Evolutionary conservation across 2,329 filamentous ascomycete genomes (phyloP).

Genomic region (Chaetomium olivaceum): DNA sequence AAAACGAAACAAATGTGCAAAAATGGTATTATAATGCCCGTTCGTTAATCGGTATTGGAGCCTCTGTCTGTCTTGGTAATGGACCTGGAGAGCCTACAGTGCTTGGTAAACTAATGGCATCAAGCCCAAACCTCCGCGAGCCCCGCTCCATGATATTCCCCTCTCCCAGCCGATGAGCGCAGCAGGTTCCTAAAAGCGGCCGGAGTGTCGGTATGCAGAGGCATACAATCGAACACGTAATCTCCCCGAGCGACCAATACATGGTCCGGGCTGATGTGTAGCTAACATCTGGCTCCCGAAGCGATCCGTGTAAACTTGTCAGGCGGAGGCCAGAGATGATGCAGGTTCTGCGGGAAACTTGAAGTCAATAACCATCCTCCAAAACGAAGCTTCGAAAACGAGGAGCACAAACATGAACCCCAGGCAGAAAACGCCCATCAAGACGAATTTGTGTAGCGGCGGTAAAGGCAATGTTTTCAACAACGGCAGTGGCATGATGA

Average conservation of each 20-base stretch:
- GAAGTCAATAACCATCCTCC: not conserved
- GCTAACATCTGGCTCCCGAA: slow-evolving; percentile 2
- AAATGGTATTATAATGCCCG: not conserved
- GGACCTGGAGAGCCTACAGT: not conserved
- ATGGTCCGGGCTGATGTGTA: not conserved
- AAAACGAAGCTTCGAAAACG: not conserved
- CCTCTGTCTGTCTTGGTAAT: not conserved
- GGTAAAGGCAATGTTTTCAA: slow-evolving; percentile 37
- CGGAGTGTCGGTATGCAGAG: slow-evolving; percentile 20
- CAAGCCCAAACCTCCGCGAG: not conserved
- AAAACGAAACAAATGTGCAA: not conserved
- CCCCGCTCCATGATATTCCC: not conserved
- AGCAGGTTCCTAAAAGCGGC: slow-evolving; percentile 10
- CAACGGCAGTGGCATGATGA: slow-evolving; percentile 40
- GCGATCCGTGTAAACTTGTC: slow-evolving; percentile 2
- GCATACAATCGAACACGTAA: slow-evolving; percentile 16
- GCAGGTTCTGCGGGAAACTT: slow-evolving; percentile 22
- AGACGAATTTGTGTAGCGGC: slow-evolving; percentile 36
- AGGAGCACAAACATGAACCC: slow-evolving; percentile 36
- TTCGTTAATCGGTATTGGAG: not conserved
- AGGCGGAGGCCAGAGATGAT: slow-evolving; percentile 12
- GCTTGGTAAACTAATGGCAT: slow-evolving; percentile 5
- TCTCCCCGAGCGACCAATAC: slow-evolving; percentile 9
- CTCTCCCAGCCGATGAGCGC: not conserved
- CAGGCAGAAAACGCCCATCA: slow-evolving; percentile 41